Conservation (phyloP, 495 filamentous ascomycete genomes). For the Xylaria flabelliformis region DNA sequence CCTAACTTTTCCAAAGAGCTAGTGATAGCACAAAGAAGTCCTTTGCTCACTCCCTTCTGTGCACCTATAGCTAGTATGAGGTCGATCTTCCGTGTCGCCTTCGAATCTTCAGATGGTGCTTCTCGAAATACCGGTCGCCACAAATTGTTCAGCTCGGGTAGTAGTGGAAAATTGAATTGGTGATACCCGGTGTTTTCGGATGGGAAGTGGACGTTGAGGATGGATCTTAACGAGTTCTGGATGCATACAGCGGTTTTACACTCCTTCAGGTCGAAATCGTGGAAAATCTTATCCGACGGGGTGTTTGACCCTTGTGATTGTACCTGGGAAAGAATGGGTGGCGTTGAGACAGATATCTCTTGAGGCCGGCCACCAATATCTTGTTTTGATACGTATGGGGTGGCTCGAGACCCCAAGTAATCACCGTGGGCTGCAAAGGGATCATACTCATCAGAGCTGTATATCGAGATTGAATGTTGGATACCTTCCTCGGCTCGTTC, state of each 20-base stretch:
- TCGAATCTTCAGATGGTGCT: constrained; percentile 29
- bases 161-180: constrained; percentile 45
- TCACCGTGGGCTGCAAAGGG: constrained; percentile 37
- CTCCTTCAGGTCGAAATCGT: constrained; percentile 41
- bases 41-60: constrained; percentile 46
- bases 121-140: constrained; percentile 52
- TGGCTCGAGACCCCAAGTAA: constrained; percentile 19
- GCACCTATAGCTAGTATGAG: constrained; percentile 54
- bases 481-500: constrained; percentile 6
- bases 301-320: constrained; percentile 23
- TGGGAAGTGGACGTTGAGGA: constrained; percentile 47
- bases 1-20: constrained; percentile 53
- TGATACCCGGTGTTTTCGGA: constrained; percentile 44
- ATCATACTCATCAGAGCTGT: constrained; percentile 40
- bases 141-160: constrained; percentile 45
- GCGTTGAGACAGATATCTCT: constrained; percentile 24
- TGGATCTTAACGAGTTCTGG: constrained; percentile 51
- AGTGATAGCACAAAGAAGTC: constrained; percentile 43
- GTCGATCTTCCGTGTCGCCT: constrained; percentile 43
- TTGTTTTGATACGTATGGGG: constrained; percentile 23
- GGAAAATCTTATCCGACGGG: constrained; percentile 36
- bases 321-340: constrained; percentile 38
- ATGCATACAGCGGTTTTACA: constrained; percentile 48
- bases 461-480: constrained; percentile 17
- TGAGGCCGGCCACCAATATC: constrained; percentile 19